Conservation (phyloP, 768 basidiomycete species). For the Termitomyces sp. region DNA sequence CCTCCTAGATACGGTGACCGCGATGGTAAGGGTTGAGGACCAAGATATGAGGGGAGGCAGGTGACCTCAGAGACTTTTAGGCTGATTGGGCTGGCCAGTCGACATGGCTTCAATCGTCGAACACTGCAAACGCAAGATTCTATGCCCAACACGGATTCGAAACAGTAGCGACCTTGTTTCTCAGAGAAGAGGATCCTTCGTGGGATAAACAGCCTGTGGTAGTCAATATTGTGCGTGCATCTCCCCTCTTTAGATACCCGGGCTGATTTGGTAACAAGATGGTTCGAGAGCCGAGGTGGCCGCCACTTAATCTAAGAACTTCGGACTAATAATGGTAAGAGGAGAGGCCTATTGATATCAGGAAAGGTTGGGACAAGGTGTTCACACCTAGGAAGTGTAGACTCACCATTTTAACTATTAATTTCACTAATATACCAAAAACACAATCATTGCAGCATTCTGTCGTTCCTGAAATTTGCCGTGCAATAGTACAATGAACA, state of each 20-base stretch:
- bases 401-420: background rate
- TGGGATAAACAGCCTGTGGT: slow-evolving; percentile 24
- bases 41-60: no score
- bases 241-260: background rate
- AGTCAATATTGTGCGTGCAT: slow-evolving; percentile 20
- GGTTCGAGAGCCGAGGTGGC: slow-evolving; percentile 12
- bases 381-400: background rate
- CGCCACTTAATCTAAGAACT: background rate
- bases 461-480: no score
- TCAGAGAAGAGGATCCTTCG: slow-evolving; percentile 24
- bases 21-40: slow-evolving; percentile 13
- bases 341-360: background rate
- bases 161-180: slow-evolving; percentile 14
- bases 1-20: slow-evolving; percentile 19
- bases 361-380: background rate
- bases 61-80: slow-evolving; percentile 9
- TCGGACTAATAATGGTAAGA: background rate
- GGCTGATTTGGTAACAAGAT: slow-evolving; percentile 4
- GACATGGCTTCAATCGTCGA: slow-evolving; percentile 24
- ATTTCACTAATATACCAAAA: background rate
- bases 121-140: slow-evolving; percentile 16
- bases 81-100: slow-evolving; percentile 21
- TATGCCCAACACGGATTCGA: slow-evolving; percentile 20
- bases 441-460: background rate
- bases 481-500: background rate